Evolutionary conservation across 495 filamentous ascomycete genomes (phyloP).

Genomic region (Podospora anserina): DNA sequence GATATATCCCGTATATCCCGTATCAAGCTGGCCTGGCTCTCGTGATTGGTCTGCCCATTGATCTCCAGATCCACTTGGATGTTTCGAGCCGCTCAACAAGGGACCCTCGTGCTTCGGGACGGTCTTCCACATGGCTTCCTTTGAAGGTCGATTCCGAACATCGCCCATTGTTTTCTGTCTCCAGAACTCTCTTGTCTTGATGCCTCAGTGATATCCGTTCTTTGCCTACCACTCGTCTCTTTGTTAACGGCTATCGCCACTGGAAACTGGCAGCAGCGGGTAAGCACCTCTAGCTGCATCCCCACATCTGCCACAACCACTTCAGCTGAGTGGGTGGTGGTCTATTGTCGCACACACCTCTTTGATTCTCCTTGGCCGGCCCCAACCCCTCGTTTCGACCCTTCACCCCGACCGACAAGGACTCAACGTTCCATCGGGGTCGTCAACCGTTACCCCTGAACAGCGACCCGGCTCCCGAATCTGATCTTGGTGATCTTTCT

Average conservation of each 20-base stretch:
- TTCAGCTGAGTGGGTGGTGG: background rate
- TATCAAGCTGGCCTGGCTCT: background rate
- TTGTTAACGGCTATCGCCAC: background rate
- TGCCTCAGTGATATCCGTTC: background rate
- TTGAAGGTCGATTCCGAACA: background rate
- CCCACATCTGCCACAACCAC: background rate
- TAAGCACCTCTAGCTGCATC: background rate
- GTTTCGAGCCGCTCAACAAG: background rate
- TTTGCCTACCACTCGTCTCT: background rate
- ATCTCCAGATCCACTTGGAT: background rate
- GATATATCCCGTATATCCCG: background rate
- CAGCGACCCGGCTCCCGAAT: background rate
- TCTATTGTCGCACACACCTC: background rate
- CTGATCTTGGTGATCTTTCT: background rate
- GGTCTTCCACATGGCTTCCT: background rate
- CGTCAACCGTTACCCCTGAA: background rate
- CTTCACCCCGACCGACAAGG: background rate
- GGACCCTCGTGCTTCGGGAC: background rate
- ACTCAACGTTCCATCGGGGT: background rate
- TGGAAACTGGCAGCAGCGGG: background rate
- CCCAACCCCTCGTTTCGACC: background rate
- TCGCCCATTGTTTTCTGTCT: background rate
- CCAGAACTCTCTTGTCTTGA: background rate
- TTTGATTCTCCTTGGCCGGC: background rate
- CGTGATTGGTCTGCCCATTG: background rate